Conservation (phyloP, 441 rosid species). For the Syzygium syzygioides region DNA sequence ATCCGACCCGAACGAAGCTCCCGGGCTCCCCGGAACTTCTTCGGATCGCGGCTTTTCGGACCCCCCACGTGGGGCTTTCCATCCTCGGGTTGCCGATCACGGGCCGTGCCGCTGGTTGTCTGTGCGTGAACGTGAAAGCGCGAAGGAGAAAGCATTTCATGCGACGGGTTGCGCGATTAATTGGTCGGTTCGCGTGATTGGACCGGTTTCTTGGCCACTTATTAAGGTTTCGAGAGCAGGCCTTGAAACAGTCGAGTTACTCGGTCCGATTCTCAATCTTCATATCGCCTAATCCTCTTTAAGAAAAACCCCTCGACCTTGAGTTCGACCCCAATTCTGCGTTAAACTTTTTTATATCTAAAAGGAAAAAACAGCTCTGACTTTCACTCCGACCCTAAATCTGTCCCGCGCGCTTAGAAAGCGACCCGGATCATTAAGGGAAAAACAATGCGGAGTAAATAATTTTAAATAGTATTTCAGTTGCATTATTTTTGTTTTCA, state of each 20-base stretch:
- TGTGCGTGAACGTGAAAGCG: neutral
- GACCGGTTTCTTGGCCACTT: neutral
- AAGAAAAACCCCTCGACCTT: rapidly evolving
- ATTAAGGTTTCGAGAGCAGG: rapidly evolving
- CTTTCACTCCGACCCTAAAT: neutral
- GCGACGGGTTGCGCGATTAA: neutral
- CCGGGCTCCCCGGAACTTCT: neutral
- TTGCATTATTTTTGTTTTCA: neutral
- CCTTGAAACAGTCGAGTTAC: rapidly evolving
- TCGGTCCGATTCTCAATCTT: neutral
- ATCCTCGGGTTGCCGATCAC: no score
- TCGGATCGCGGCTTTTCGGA: neutral
- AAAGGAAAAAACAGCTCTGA: neutral
- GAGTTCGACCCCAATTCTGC: rapidly evolving
- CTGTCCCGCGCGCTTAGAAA: rapidly evolving
- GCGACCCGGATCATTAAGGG: neutral
- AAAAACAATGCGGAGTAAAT: neutral
- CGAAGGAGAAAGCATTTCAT: no score
- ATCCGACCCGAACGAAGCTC: neutral
- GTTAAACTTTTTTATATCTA: rapidly evolving
- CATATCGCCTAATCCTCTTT: rapidly evolving
- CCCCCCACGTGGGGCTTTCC: neutral
- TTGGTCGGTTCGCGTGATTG: neutral
- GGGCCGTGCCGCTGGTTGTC: no score
- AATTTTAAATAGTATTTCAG: neutral